Conservation (phyloP, 2,329 filamentous ascomycete genomes). For the Ascochyta fabae region DNA sequence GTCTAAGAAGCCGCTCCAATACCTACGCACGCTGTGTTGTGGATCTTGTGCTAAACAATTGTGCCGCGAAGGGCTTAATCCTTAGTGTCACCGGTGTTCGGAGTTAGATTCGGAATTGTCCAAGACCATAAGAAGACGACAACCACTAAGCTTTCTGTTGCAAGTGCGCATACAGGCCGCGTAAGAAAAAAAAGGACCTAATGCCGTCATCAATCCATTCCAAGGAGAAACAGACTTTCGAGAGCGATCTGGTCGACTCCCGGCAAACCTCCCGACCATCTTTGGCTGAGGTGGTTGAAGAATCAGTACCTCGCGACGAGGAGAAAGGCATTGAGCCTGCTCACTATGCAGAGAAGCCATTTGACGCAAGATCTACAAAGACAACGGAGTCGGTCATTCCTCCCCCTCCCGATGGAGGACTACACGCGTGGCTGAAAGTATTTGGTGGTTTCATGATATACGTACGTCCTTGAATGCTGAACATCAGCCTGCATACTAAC, state of each 20-base stretch:
- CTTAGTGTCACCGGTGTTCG: conserved; percentile 1
- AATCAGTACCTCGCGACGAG: not conserved
- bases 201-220: conserved; percentile 24
- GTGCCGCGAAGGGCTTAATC: not conserved
- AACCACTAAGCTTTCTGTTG: not conserved
- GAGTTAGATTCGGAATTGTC: not conserved
- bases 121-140: not conserved
- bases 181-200: not conserved
- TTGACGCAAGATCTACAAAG: conserved; percentile 28
- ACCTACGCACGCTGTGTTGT: not conserved
- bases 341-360: conserved; percentile 23
- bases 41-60: not conserved
- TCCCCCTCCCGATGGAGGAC: conserved; percentile 46
- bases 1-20: no score
- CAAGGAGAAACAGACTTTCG: conserved; percentile 23
- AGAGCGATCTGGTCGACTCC: conserved; percentile 23
- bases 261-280: conserved; percentile 23
- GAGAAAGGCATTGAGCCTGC: conserved; percentile 6
- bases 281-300: conserved; percentile 11
- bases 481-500: not conserved
- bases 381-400: conserved; percentile 37
- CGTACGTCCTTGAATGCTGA: not conserved
- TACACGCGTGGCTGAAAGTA: conserved; percentile 50
- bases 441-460: conserved; percentile 49
- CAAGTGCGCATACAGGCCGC: not conserved